A percentile compares a stretch with the other conserved stretches of the same genome.
Evolutionary conservation across 78 protist genomes (phyloP).

Genomic region (Bodo saltans): DNA sequence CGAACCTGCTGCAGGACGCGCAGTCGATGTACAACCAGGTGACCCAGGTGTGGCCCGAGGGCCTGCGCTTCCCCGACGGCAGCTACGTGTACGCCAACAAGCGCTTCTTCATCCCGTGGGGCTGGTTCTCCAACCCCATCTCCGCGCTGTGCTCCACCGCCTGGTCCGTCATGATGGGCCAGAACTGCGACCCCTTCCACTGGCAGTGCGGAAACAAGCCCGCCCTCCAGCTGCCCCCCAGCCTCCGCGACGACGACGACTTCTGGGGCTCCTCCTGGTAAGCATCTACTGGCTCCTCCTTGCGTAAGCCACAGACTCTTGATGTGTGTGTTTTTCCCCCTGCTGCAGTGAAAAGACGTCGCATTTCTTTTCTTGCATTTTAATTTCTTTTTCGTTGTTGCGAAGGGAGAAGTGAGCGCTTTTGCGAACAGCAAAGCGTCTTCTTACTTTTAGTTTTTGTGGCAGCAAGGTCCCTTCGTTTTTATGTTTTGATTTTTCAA

Average conservation of each 20-base stretch:
- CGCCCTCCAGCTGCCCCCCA: not conserved
- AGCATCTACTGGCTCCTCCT: too few species aligned
- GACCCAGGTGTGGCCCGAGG: slow-evolving; percentile 26
- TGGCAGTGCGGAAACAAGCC: slow-evolving; percentile 17
- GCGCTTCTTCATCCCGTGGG: slow-evolving; percentile 28
- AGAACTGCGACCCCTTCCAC: slow-evolving; percentile 12
- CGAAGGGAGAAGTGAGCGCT: too few species aligned
- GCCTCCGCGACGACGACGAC: not conserved
- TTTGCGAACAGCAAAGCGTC: too few species aligned
- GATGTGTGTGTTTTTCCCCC: too few species aligned
- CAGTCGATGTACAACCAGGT: slow-evolving; percentile 31
- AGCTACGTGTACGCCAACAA: slow-evolving; percentile 19
- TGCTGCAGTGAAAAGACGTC: too few species aligned
- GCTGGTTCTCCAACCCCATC: slow-evolving; percentile 32
- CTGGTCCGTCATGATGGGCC: slow-evolving; percentile 21
- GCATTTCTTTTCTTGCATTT: too few species aligned
- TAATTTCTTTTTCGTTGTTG: too few species aligned
- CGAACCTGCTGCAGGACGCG: slow-evolving; percentile 22
- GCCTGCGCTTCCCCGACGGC: slow-evolving; percentile 31
- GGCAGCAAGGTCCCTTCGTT: too few species aligned
- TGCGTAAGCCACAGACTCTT: too few species aligned
- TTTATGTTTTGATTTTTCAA: too few species aligned
- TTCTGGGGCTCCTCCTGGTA: too few species aligned
- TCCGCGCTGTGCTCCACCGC: slow-evolving; percentile 12
- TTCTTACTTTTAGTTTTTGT: too few species aligned